phyloP scores from a whole-genome alignment of 2,329 filamentous ascomycete species.

The Fusarium albidum region DNA sequence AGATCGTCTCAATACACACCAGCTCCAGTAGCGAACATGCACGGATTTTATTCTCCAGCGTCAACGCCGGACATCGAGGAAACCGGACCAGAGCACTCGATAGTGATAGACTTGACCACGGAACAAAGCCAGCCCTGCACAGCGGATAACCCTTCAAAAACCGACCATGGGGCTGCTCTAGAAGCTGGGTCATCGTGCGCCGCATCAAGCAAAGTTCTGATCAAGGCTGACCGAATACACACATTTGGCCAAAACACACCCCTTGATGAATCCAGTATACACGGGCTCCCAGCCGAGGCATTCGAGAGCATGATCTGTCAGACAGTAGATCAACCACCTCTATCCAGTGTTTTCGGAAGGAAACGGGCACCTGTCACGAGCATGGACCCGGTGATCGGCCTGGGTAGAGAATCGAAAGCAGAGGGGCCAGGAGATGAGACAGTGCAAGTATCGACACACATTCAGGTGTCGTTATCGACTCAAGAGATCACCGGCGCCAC shows the following conservation, averaged over 20 bases:
- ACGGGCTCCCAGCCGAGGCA: neutral
- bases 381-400: neutral
- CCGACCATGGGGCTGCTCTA: neutral
- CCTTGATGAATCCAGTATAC: neutral
- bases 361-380: slow-evolving; percentile 3
- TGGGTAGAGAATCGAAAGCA: neutral
- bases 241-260: neutral
- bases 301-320: neutral
- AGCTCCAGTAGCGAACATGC: neutral
- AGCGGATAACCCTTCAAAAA: neutral
- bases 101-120: neutral
- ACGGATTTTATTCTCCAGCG: neutral
- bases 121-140: neutral
- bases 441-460: neutral
- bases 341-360: neutral
- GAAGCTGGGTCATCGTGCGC: neutral
- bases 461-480: neutral
- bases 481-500: neutral
- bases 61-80: neutral
- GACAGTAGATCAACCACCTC: neutral
- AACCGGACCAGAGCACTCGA: neutral
- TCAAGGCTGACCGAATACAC: neutral
- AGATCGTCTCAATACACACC: neutral
- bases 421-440: slow-evolving; percentile 4
- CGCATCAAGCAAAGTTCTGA: neutral